These are phyloP conservation scores for Venturia nashicola DNA, from an alignment of 2,329 filamentous ascomycete species.

Conservation along the genomic window DNA sequence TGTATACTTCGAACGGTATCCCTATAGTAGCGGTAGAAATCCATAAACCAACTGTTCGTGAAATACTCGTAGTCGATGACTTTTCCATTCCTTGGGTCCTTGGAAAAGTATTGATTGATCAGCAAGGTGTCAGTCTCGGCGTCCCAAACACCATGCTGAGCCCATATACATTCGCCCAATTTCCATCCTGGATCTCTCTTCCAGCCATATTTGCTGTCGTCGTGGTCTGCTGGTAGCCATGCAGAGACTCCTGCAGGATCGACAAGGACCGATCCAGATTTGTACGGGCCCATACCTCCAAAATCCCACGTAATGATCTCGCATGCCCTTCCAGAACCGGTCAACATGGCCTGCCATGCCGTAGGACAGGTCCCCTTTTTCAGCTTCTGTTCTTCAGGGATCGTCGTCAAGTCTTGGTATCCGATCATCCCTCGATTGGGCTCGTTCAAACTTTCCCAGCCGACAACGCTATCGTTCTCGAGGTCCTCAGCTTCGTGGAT, in stretches of 20 bases:
- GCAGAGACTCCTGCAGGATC: conserved; percentile 77
- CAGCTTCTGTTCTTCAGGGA: conserved; percentile 78
- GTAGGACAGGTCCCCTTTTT: conserved; percentile 91
- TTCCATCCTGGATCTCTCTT: conserved; percentile 80
- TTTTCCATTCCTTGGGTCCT: conserved; percentile 61
- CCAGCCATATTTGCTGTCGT: conserved; percentile 83
- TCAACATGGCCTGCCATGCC: conserved; percentile 85
- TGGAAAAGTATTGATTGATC: conserved; percentile 78
- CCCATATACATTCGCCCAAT: conserved; percentile 91
- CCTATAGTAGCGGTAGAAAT: conserved; percentile 66
- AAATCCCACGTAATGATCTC: conserved; percentile 91
- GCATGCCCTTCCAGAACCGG: conserved; percentile 79
- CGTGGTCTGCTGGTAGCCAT: conserved; percentile 73
- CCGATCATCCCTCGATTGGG: conserved; percentile 82
- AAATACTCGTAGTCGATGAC: conserved; percentile 71
- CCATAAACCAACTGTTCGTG: conserved; percentile 84
- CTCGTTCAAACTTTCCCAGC: conserved; percentile 95
- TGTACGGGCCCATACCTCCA: conserved; percentile 83
- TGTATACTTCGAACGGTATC: conserved; percentile 65
- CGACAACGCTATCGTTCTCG: conserved; percentile 75
- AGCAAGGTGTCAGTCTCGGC: conserved; percentile 62
- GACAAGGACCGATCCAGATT: conserved; percentile 68
- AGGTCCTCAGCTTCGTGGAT: conserved; percentile 86
- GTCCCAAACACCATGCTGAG: conserved; percentile 94
- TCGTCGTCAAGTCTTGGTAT: conserved; percentile 64